These are phyloP conservation scores for Podila epicladia DNA, from an alignment of 192 early-diverging fungal species.

Conservation along the genomic window DNA sequence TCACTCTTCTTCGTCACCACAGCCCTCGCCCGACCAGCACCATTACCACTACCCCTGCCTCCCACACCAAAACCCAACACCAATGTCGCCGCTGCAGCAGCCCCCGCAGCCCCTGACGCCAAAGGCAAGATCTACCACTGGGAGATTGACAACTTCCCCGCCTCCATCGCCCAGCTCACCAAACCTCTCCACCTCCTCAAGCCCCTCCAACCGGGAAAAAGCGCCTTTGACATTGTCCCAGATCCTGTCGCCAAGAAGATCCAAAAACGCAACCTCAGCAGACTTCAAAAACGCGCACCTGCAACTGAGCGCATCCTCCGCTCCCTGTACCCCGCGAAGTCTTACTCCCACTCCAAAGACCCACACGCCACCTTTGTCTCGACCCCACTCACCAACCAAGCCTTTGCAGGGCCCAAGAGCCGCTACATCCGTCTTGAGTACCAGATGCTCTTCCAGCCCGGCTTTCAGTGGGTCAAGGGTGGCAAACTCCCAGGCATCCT, in stretches of 20 bases:
- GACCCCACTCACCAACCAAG: constrained; percentile 12
- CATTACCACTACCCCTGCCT: too few relatives aligned
- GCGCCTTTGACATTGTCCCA: constrained; percentile 25
- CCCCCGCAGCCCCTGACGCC: too few relatives aligned
- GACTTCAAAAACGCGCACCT: not conserved
- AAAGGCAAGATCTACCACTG: constrained; percentile 14
- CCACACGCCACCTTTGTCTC: constrained; percentile 22
- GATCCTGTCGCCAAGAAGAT: constrained; percentile 5
- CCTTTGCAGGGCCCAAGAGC: constrained; percentile 14
- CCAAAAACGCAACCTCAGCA: not conserved
- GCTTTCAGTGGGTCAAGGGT: constrained; percentile 64
- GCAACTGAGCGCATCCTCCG: constrained; percentile 11
- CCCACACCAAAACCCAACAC: not conserved
- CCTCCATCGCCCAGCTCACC: constrained; percentile 7
- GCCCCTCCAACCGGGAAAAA: constrained; percentile 3
- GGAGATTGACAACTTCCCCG: constrained; percentile 11
- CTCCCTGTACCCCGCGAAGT: constrained; percentile 29
- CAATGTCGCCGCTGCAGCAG: not conserved
- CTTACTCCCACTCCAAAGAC: constrained; percentile 24
- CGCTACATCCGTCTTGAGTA: constrained; percentile 55
- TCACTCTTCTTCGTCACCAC: too few relatives aligned
- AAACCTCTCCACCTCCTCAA: constrained; percentile 7
- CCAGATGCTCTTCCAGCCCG: constrained; percentile 54
- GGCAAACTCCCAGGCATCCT: constrained; percentile 69
- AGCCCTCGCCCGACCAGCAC: not conserved